Evolutionary conservation across 2,329 filamentous ascomycete species (phyloP), one percentile per base, ranked within the genome.

Genomic region (Lachnellula hyalina): DNA sequence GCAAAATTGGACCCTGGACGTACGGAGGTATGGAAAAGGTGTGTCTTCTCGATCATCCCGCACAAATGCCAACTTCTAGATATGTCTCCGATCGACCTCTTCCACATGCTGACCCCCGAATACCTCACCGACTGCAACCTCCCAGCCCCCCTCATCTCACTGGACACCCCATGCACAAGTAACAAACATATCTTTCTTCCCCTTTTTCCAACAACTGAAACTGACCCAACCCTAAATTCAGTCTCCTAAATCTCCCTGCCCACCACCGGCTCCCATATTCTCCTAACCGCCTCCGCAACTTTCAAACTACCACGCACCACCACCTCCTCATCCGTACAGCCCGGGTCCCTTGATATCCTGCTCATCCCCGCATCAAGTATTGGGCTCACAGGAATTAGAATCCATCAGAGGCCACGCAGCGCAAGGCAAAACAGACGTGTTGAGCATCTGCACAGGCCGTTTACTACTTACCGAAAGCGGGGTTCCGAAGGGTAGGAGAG

Each of bases 281-380:
- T 60, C 4, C 57, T 80, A 9, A 79, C 79, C 6, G 70, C 77
- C 1, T 67, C 66, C 48, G 59, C 72, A 44, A 61, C 56, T 3
- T 56, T 79, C 42, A 61, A 67, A 35, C 69, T 75, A 25, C 77
- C n/a, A n/a, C 77, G 78, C 63, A 71, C 74, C 53, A 74, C 74
- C 58, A 63, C 64, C 32, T 73, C 79, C 60, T 63, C 72, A 0
- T 75, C 72, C 12, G 78, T 81, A 5, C 73, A 73, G 15, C 76
- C 79, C 0, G 79, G 78, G n/a, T n/a, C n/a, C 60, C 70, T 82
- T 4, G 76, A 82, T 62, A 70, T 82, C 48, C 60, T 82, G 14
- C 59, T 80, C 0, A 71, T 81, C 0, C 79, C 79, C n/a, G n/a
- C n/a, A n/a, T n/a, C n/a, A n/a, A n/a, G n/a, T n/a, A n/a, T n/a